Conservation (phyloP, 2,329 filamentous ascomycete species). For the Ceratocystis albifundus region DNA sequence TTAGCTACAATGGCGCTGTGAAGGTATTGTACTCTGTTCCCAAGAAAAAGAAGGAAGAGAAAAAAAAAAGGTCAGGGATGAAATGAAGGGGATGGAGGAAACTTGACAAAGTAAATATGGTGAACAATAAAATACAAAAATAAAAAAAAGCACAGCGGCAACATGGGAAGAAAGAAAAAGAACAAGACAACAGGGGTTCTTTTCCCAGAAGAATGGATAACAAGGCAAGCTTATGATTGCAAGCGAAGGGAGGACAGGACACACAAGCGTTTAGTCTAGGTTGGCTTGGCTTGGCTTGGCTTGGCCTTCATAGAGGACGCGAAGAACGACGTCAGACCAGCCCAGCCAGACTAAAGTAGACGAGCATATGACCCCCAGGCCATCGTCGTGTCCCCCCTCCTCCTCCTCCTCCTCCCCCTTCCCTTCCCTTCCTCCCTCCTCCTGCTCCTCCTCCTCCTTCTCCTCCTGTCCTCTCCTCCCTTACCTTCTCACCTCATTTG, state of each 20-base stretch:
- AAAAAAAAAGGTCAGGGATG: background rate
- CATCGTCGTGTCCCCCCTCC: background rate
- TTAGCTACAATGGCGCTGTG: too few species aligned
- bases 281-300: too few species aligned
- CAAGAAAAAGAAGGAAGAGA: background rate
- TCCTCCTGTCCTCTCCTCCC: background rate
- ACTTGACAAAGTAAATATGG: constrained; percentile 3
- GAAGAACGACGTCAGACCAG: constrained; percentile 7
- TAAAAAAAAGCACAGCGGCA: constrained; percentile 16
- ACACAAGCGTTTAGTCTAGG: background rate
- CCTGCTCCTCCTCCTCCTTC: background rate
- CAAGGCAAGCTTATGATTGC: background rate
- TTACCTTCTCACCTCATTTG: too few species aligned
- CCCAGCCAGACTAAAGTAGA: background rate
- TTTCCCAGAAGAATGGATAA: constrained; percentile 9
- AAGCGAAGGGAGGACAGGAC: background rate
- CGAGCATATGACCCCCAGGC: background rate
- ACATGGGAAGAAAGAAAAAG: constrained; percentile 14
- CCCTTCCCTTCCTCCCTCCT: background rate
- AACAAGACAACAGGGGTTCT: constrained; percentile 1
- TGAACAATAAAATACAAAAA: background rate
- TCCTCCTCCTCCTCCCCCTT: background rate
- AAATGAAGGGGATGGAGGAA: background rate
- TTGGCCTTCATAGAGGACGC: background rate
- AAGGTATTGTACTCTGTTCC: too few species aligned